Base-by-base conservation (phyloP, 2,329 filamentous ascomycete genomes). In the Fusarium sp. region DNA sequence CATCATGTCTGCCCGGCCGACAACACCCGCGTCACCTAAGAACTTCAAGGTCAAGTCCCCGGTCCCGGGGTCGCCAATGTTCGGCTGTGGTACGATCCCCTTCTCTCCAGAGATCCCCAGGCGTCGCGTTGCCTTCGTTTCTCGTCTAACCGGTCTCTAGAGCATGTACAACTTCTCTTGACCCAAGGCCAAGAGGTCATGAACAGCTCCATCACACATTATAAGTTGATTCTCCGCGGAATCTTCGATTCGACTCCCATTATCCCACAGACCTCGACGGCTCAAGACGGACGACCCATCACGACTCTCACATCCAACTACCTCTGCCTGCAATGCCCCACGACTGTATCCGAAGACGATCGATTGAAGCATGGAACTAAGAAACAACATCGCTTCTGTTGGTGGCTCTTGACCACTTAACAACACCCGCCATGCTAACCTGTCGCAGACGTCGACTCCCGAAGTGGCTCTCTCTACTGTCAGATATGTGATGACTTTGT, bases 401-500 rank as follows among this genome's bases (percentile, higher is more conserved):
- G 65, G 86, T 82, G 58, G 45, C 56, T 57, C 27, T 8, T 32
- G n/a, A 40, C 40, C 52, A 35, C 52, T 45, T 30, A 38, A 17
- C 12, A 8, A 32, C 33, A 15, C 27, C 62, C 63, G 27, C 43
- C 56, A 35, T 68, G 70, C 79, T 84, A 70, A 83, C 79, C 76
- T 60, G 47, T 62, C 45, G 22, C 75, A 95, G 93, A 93, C 79
- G 92, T 95, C 43, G 94, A 97, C 79, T 96, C 94, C 27, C 87
- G 91, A 68, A 92, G 89, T 75, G 94, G 94, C 43, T 88, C 90
- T 59, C 85, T 97, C 8, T 96, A 93, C 82, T 97, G 94, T 81
- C 92, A 95, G 74, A 91, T 94, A 80, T 97, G 94, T 80, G 90
- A 93, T 79, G 94, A 97, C 80, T 91, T 94, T 73, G 92, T 97